phyloP scores from a whole-genome alignment of 257 asterid species.

The Catharanthus roseus region DNA sequence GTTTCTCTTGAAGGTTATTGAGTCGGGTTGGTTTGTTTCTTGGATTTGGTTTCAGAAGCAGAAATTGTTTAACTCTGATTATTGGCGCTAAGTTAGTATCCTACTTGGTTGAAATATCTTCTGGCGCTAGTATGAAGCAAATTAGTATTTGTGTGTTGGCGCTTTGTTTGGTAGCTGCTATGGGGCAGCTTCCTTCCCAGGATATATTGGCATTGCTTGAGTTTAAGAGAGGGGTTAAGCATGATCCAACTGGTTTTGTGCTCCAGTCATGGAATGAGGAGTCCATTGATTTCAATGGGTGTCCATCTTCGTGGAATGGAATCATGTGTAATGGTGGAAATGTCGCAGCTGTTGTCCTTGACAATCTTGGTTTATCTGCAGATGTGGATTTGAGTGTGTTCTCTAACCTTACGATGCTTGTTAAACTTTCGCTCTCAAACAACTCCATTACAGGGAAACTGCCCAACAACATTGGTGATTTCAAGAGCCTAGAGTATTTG shows the following conservation, averaged over 20 bases:
- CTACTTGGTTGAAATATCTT: slow-evolving; percentile 6
- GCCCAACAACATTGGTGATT: slow-evolving; percentile 46
- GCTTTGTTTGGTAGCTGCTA: slow-evolving; percentile 41
- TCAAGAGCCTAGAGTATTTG: slow-evolving; percentile 69
- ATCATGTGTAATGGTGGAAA: slow-evolving; percentile 93
- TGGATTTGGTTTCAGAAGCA: not conserved
- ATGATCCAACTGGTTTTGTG: slow-evolving; percentile 87
- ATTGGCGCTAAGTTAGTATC: not conserved
- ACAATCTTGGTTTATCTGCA: slow-evolving; percentile 60
- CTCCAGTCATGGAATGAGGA: slow-evolving; percentile 92
- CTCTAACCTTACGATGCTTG: slow-evolving; percentile 81
- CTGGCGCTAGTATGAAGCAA: slow-evolving; percentile 46
- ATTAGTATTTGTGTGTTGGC: slow-evolving; percentile 44
- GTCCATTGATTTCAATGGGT: slow-evolving; percentile 93
- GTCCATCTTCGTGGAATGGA: slow-evolving; percentile 99
- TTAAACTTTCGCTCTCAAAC: slow-evolving; percentile 77
- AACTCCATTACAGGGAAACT: slow-evolving; percentile 69
- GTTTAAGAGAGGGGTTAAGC: slow-evolving; percentile 91
- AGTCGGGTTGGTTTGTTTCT: too few relatives aligned
- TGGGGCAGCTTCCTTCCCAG: slow-evolving; percentile 92
- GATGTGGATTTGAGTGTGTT: slow-evolving; percentile 69
- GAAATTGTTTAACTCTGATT: not conserved
- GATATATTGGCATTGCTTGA: slow-evolving; percentile 77
- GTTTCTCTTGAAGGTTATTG: not conserved
- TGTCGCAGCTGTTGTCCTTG: slow-evolving; percentile 92